These are phyloP conservation scores for Rhizoctonia solani DNA, from an alignment of 1,284 basidiomycete genomes.

Conservation along the genomic window DNA sequence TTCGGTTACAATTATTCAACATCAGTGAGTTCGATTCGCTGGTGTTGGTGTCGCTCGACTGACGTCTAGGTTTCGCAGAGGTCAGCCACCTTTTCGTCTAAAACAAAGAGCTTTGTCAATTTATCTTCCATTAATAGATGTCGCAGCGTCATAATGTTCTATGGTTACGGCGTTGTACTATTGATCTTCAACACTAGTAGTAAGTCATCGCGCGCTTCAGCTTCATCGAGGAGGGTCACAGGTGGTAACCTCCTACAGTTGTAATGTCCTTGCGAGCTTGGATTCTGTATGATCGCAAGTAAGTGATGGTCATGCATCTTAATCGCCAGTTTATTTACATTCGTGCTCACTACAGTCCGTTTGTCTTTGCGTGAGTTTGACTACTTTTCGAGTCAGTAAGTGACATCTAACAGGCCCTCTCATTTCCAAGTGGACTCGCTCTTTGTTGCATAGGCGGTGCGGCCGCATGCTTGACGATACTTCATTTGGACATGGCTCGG, in stretches of 20 bases:
- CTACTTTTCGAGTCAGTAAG: background rate
- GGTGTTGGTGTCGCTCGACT: too few species aligned
- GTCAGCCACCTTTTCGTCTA: too few species aligned
- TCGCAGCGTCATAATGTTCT: background rate
- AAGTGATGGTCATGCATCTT: background rate
- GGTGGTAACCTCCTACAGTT: background rate
- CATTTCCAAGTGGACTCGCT: background rate
- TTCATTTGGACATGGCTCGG: background rate
- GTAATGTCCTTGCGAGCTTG: conserved; percentile 20
- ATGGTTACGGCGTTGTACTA: conserved; percentile 2
- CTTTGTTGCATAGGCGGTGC: background rate
- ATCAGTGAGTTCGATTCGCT: too few species aligned
- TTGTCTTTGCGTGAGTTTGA: background rate
- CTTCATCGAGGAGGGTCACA: background rate
- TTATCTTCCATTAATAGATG: too few species aligned
- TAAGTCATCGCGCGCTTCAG: background rate
- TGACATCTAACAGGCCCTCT: background rate
- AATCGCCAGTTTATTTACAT: background rate
- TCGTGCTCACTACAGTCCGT: background rate
- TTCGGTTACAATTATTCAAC: too few species aligned
- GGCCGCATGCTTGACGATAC: background rate
- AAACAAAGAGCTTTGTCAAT: too few species aligned
- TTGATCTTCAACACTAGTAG: conserved; percentile 16
- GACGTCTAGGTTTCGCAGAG: too few species aligned
- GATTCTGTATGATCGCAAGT: conserved; percentile 23